Evolutionary conservation across 345 rosid species (phyloP).

Genomic region (Populus euphratica): DNA sequence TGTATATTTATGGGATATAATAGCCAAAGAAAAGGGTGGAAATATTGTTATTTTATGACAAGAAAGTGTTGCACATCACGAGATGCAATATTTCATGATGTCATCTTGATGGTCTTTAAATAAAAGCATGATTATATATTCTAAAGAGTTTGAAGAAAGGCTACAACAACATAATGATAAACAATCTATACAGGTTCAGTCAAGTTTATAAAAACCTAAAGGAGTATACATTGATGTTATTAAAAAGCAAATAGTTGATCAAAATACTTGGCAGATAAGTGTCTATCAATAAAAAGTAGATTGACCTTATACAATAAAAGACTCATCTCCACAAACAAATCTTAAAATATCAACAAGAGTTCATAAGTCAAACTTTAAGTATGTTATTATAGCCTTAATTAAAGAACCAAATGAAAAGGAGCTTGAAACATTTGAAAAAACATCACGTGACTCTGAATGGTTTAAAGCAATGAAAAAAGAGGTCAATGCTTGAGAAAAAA

Average conservation of each 20-base stretch:
- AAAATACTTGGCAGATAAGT: too few species aligned
- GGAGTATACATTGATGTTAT: background rate
- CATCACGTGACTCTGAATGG: background rate
- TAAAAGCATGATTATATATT: background rate
- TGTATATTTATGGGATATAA: too few species aligned
- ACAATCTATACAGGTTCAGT: background rate
- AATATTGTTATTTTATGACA: too few species aligned
- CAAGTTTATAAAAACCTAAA: background rate
- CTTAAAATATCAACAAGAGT: too few species aligned
- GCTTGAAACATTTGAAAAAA: background rate
- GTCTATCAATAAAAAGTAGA: background rate
- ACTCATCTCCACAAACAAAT: too few species aligned
- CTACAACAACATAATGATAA: too few species aligned
- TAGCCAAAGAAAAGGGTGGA: too few species aligned
- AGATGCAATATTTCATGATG: too few species aligned
- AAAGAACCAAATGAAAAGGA: background rate
- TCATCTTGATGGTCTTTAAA: accelerated
- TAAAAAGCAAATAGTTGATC: too few species aligned
- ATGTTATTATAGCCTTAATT: background rate
- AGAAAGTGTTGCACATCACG: too few species aligned
- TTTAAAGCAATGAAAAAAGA: background rate
- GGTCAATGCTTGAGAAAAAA: background rate
- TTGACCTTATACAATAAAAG: too few species aligned
- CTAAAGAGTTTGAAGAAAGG: too few species aligned
- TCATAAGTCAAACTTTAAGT: background rate